Conservation (phyloP, 83 land plant genomes). For the Picea abies region DNA sequence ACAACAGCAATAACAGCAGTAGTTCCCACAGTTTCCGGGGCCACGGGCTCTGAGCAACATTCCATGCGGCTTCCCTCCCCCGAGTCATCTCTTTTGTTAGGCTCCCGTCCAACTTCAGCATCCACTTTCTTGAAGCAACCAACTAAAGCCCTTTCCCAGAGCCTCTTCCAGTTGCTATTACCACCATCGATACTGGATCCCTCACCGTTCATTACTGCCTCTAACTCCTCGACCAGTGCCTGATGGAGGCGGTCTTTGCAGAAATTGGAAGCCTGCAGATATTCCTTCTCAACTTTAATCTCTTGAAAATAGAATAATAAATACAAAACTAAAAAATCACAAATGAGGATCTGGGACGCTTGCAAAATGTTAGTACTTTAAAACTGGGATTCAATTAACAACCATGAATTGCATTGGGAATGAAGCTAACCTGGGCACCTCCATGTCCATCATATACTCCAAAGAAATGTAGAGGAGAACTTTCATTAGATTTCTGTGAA, state of each 20-base stretch:
- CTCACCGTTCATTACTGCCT: constrained; percentile 16
- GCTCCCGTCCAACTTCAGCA: constrained; percentile 67
- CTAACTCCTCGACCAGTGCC: constrained; percentile 62
- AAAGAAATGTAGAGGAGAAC: constrained; percentile 66
- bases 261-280: constrained; percentile 67
- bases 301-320: neutral
- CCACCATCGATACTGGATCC: constrained; percentile 9
- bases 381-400: constrained; percentile 14
- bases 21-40: constrained; percentile 43
- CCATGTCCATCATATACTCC: constrained; percentile 99
- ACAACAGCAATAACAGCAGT: constrained; percentile 43
- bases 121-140: constrained; percentile 72
- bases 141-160: constrained; percentile 68
- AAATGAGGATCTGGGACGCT: neutral
- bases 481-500: constrained; percentile 19
- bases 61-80: constrained; percentile 1
- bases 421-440: constrained; percentile 69
- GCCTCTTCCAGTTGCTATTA: constrained; percentile 41
- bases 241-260: constrained; percentile 70
- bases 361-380: neutral
- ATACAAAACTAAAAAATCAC: neutral
- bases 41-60: constrained; percentile 31
- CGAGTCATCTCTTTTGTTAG: constrained; percentile 13
- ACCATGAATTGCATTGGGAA: neutral
- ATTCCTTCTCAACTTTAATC: constrained; percentile 14